Conservation (phyloP, 345 rosid genomes). For the Arabis hirsuta region DNA sequence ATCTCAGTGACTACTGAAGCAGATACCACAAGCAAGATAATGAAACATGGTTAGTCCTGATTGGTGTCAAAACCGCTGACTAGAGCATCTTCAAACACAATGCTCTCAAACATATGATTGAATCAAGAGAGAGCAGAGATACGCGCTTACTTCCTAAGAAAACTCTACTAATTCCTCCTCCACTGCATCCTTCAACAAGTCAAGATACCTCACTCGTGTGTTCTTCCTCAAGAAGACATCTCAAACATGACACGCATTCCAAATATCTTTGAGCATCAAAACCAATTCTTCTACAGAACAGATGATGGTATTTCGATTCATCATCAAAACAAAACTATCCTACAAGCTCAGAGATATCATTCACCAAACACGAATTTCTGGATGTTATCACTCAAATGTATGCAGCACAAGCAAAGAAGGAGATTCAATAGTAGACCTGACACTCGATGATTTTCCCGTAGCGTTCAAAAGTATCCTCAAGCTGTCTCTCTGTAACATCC, state of each 20-base stretch:
- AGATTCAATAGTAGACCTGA: constrained; percentile 58
- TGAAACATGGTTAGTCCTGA: constrained; percentile 1
- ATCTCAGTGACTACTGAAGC: constrained; percentile 4
- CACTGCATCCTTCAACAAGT: constrained; percentile 15
- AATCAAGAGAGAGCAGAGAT: constrained; percentile 5
- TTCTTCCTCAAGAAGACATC: neutral
- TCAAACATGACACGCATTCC: constrained; percentile 10
- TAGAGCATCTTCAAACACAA: neutral
- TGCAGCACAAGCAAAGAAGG: neutral
- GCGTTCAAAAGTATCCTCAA: constrained; percentile 72
- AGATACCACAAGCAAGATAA: neutral
- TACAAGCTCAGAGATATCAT: constrained; percentile 2
- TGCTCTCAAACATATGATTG: neutral
- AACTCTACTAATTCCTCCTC: constrained; percentile 12
- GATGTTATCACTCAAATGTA: neutral
- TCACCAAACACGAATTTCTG: constrained; percentile 27
- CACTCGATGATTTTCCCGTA: constrained; percentile 77
- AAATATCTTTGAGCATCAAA: neutral
- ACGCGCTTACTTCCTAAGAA: neutral
- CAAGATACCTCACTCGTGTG: neutral
- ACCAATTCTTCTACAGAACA: neutral
- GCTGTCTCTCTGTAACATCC: constrained; percentile 83
- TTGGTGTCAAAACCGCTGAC: neutral
- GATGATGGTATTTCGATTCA: neutral
- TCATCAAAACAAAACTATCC: neutral